These are phyloP conservation scores for Lagenidium giganteum DNA, from an alignment of 352 stramenopile species.

Conservation along the genomic window DNA sequence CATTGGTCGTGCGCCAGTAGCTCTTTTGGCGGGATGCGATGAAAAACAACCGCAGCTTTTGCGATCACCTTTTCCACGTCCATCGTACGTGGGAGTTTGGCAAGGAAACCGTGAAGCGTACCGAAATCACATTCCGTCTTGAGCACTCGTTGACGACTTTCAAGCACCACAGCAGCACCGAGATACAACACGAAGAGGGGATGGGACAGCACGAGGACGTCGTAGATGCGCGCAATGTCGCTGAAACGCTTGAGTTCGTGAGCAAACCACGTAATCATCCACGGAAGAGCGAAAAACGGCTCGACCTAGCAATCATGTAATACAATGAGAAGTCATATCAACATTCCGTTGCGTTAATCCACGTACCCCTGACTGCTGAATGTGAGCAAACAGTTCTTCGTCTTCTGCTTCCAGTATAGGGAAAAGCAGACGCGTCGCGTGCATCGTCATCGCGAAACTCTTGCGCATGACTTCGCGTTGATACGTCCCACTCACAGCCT, in stretches of 20 bases:
- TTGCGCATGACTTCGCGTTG: constrained; percentile 85
- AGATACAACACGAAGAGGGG: constrained; percentile 91
- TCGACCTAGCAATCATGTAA: constrained; percentile 65
- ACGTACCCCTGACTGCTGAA: constrained; percentile 58
- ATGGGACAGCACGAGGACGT: constrained; percentile 91
- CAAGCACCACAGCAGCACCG: constrained; percentile 69
- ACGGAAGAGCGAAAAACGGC: constrained; percentile 91
- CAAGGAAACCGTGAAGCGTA: constrained; percentile 63
- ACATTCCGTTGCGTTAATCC: background rate
- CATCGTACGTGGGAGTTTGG: constrained; percentile 73
- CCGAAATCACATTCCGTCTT: constrained; percentile 75
- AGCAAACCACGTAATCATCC: constrained; percentile 95
- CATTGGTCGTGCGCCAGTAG: constrained; percentile 17
- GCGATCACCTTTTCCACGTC: constrained; percentile 59
- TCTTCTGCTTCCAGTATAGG: constrained; percentile 64
- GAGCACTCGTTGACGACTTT: constrained; percentile 46
- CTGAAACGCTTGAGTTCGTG: constrained; percentile 87
- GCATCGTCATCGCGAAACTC: constrained; percentile 81
- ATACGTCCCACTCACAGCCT: constrained; percentile 77
- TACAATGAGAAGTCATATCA: constrained; percentile 9
- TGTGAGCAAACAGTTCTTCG: constrained; percentile 47
- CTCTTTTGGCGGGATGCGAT: constrained; percentile 39
- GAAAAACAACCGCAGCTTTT: constrained; percentile 45
- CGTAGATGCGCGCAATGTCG: constrained; percentile 89
- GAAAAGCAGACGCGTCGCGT: constrained; percentile 60